These are phyloP conservation scores for Rhodotorula babjevae DNA, from an alignment of 768 basidiomycete genomes.

Conservation along the genomic window DNA sequence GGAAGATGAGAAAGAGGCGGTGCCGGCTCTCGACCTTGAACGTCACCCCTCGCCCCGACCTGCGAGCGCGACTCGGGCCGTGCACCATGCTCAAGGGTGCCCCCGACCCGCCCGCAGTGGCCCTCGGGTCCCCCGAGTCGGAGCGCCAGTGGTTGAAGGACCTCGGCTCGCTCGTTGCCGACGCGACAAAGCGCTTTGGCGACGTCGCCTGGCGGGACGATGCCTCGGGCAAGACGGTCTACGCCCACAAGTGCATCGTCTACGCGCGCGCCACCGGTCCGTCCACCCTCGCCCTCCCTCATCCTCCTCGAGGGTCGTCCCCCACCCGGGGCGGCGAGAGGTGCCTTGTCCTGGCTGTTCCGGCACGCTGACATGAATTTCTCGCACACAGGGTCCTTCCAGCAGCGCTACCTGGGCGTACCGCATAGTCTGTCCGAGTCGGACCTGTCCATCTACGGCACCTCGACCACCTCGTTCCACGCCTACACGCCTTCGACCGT, in stretches of 20 bases:
- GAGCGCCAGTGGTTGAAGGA: slow-evolving; percentile 68
- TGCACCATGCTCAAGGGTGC: not conserved
- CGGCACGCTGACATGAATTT: not conserved
- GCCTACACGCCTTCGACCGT: slow-evolving; percentile 14
- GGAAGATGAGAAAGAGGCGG: not conserved
- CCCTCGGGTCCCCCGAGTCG: not conserved
- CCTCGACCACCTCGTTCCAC: slow-evolving; percentile 12
- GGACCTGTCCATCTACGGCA: slow-evolving; percentile 12
- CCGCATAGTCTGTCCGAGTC: slow-evolving; percentile 16
- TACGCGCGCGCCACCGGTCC: slow-evolving; percentile 30
- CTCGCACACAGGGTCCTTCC: slow-evolving; percentile 20
- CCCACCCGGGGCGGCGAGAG: no score
- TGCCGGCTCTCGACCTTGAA: not conserved
- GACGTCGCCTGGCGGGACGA: slow-evolving; percentile 88
- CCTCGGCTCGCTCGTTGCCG: slow-evolving; percentile 67
- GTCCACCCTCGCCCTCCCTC: not conserved
- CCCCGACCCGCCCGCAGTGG: not conserved
- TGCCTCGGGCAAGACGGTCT: slow-evolving; percentile 14
- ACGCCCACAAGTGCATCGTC: slow-evolving; percentile 34
- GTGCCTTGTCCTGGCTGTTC: no score
- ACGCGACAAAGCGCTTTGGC: slow-evolving; percentile 77
- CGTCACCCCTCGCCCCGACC: no score
- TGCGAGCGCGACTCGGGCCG: no score
- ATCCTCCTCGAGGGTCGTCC: not conserved
- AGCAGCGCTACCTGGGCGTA: slow-evolving; percentile 30